Percentiles rank a stretch among this genome's conserved stretches.
Evolutionary conservation across 495 filamentous ascomycete species (phyloP).

Genomic region (Aspergillus ellipticus): DNA sequence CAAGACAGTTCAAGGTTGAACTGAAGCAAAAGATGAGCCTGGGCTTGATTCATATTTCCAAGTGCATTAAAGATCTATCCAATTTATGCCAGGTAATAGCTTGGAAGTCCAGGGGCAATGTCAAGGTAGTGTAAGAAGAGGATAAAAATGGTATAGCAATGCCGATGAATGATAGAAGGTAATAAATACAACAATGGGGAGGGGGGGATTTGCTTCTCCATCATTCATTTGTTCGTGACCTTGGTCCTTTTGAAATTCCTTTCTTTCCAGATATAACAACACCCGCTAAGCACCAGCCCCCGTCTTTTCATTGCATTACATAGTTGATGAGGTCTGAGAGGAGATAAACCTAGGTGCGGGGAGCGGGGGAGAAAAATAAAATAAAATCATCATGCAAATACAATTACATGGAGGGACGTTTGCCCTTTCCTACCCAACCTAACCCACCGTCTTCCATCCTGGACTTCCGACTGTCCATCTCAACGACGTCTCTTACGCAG

Average conservation of each 20-base stretch:
- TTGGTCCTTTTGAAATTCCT: neutral
- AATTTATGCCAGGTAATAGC: too few relatives aligned
- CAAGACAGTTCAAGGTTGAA: neutral
- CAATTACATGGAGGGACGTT: neutral
- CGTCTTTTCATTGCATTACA: neutral
- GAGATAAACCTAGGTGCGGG: neutral
- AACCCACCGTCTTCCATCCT: neutral
- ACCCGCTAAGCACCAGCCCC: neutral
- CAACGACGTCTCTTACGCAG: slow-evolving; percentile 41
- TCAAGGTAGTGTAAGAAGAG: neutral
- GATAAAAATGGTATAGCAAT: neutral
- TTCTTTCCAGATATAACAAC: neutral
- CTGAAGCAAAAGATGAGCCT: neutral
- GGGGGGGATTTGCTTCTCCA: neutral
- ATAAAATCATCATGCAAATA: neutral
- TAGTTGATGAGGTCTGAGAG: neutral
- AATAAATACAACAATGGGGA: neutral
- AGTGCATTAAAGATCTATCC: neutral
- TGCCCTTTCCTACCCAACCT: neutral
- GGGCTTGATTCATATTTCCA: neutral
- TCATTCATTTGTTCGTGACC: too few relatives aligned
- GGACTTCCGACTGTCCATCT: neutral
- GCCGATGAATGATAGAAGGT: neutral
- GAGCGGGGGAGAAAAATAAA: neutral
- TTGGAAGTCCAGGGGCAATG: too few relatives aligned